These are phyloP conservation scores for Podospora didyma DNA, from an alignment of 495 filamentous ascomycete species.

Conservation along the genomic window DNA sequence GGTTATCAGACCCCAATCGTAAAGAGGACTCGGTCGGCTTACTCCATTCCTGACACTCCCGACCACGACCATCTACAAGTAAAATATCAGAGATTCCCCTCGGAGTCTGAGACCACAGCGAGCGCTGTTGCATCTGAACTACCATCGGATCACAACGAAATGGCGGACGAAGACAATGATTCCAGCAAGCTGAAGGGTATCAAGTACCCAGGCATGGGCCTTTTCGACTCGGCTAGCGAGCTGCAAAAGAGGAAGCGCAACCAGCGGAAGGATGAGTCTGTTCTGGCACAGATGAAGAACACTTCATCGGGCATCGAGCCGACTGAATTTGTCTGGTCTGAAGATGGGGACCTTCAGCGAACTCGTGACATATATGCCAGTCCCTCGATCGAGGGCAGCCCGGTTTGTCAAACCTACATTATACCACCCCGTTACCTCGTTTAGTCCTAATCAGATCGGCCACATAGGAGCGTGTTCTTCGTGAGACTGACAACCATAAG, in stretches of 20 bases:
- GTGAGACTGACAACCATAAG: slow-evolving; percentile 12
- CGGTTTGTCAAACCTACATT: slow-evolving; percentile 29
- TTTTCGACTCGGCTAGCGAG: slow-evolving; percentile 80
- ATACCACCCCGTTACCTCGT: not conserved
- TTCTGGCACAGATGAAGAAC: slow-evolving; percentile 64
- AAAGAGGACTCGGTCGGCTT: slow-evolving; percentile 16
- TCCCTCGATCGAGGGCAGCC: slow-evolving; percentile 43
- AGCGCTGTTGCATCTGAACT: slow-evolving; percentile 30
- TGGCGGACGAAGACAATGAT: slow-evolving; percentile 30
- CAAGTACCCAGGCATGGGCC: slow-evolving; percentile 77
- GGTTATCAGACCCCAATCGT: slow-evolving; percentile 17
- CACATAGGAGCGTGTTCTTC: slow-evolving; percentile 21
- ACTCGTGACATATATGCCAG: slow-evolving; percentile 46
- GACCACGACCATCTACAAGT: slow-evolving; percentile 4
- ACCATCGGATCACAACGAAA: slow-evolving; percentile 23
- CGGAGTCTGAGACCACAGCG: slow-evolving; percentile 26
- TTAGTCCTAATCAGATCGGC: not conserved
- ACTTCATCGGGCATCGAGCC: slow-evolving; percentile 67
- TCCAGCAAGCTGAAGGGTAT: slow-evolving; percentile 65
- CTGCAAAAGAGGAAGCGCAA: slow-evolving; percentile 77
- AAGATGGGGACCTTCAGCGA: slow-evolving; percentile 51
- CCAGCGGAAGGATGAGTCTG: slow-evolving; percentile 74
- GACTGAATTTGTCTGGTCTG: slow-evolving; percentile 63
- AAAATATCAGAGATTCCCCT: slow-evolving; percentile 23
- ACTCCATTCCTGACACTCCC: slow-evolving; percentile 14